Evolutionary conservation across 306 rosid genomes (phyloP).

Genomic region (Fagus sylvatica): DNA sequence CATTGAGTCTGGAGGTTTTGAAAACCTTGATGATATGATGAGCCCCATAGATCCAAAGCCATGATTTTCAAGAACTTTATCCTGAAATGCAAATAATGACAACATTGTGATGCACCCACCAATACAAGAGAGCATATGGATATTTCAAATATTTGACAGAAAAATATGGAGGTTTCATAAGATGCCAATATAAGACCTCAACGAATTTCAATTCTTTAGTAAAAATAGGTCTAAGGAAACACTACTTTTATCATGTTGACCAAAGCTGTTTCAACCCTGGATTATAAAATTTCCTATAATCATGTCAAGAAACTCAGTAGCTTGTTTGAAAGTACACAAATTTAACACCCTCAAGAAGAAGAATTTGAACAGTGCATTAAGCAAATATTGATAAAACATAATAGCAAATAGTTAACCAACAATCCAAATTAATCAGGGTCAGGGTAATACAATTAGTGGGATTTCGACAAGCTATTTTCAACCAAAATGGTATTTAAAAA

Average conservation of each 20-base stretch:
- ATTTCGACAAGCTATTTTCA: background rate
- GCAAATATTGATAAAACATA: background rate
- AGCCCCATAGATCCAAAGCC: conserved; percentile 75
- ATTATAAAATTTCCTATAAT: background rate
- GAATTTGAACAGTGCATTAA: background rate
- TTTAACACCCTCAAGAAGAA: background rate
- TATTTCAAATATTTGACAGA: background rate
- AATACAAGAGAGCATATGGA: conserved; percentile 4
- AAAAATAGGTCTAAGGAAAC: background rate
- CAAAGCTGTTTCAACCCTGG: background rate
- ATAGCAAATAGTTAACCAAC: background rate
- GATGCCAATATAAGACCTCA: background rate
- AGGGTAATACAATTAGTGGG: background rate
- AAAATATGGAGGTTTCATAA: background rate
- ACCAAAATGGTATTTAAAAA: no score
- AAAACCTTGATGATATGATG: conserved; percentile 57
- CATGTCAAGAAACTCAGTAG: background rate
- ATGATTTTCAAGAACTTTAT: conserved; percentile 37
- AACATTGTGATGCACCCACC: background rate
- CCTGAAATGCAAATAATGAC: conserved; percentile 41
- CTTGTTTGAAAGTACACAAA: background rate
- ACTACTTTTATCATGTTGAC: no score
- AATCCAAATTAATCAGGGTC: background rate
- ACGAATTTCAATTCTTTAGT: background rate
- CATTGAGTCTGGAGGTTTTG: conserved; percentile 7